A percentile compares a stretch with the other conserved stretches of the same genome.
phyloP scores from a whole-genome alignment of 805 yeast species.

The Danielia reshetovae region DNA sequence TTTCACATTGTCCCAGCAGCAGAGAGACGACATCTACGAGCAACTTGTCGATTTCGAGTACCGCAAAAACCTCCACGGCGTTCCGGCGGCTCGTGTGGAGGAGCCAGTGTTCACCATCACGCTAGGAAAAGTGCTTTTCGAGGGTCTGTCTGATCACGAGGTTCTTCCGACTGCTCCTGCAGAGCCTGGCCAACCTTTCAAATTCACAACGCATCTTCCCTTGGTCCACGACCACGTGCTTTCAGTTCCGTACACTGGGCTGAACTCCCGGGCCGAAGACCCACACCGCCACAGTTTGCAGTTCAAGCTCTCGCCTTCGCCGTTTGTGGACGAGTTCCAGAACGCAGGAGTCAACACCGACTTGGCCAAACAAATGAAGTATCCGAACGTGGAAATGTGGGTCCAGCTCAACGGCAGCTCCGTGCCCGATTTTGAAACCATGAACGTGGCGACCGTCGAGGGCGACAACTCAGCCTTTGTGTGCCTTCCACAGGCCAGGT shows the following conservation, averaged over 20 bases:
- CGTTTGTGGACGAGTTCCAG: slow-evolving; percentile 22
- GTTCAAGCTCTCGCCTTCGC: slow-evolving; percentile 44
- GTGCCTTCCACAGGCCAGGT: slow-evolving; percentile 35
- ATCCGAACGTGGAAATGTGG: slow-evolving; percentile 59
- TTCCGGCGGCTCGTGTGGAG: slow-evolving; percentile 14
- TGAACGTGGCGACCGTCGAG: slow-evolving; percentile 43
- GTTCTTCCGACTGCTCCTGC: slow-evolving; percentile 3
- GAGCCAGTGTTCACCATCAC: slow-evolving; percentile 32
- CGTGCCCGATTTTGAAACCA: slow-evolving; percentile 33
- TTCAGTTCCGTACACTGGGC: slow-evolving; percentile 15
- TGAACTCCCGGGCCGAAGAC: slow-evolving; percentile 15
- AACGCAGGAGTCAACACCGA: slow-evolving; percentile 3
- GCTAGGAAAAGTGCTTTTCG: slow-evolving; percentile 37
- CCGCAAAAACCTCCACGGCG: slow-evolving; percentile 20
- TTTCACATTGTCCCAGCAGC: neutral
- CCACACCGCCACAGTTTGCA: slow-evolving; percentile 36
- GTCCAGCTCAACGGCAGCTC: slow-evolving; percentile 37
- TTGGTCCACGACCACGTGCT: slow-evolving; percentile 29
- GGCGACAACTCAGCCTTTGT: slow-evolving; percentile 41
- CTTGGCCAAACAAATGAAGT: slow-evolving; percentile 21
- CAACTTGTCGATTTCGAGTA: slow-evolving; percentile 25
- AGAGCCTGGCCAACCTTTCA: slow-evolving; percentile 8
- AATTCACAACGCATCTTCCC: slow-evolving; percentile 33
- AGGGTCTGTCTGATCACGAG: slow-evolving; percentile 7
- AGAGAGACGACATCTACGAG: slow-evolving; percentile 20